These are phyloP conservation scores for Bryoerythrophyllum caledonicum DNA, from an alignment of 225 moss, liverwort and hornwort genomes.

Conservation along the genomic window DNA sequence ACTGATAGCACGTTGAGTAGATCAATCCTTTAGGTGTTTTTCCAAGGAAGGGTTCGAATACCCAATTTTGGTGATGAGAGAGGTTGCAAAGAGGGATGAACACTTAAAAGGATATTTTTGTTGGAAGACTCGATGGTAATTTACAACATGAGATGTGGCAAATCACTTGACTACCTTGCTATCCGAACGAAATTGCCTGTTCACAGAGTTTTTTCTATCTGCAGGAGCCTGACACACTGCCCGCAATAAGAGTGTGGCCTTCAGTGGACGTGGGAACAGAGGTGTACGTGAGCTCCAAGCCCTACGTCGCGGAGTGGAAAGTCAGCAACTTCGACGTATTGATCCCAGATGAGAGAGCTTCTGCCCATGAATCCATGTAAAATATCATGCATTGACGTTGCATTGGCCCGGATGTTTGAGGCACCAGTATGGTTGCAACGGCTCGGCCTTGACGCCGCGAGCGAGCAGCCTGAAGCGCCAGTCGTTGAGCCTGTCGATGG, in stretches of 20 bases:
- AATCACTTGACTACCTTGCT: not conserved
- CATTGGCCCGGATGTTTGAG: conserved; percentile 70
- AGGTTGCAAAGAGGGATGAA: too few species aligned
- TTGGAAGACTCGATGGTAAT: not conserved
- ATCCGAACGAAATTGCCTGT: too few species aligned
- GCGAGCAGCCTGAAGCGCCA: conserved; percentile 71
- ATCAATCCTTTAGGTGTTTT: too few species aligned
- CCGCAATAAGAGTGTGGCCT: conserved; percentile 75
- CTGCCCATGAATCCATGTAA: not conserved
- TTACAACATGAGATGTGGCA: not conserved
- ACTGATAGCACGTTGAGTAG: not conserved
- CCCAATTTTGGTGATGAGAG: not conserved
- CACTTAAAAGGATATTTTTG: too few species aligned
- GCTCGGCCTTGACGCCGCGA: conserved; percentile 70
- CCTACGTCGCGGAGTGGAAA: conserved; percentile 73
- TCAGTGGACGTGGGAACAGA: conserved; percentile 88
- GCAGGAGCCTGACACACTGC: conserved; percentile 76
- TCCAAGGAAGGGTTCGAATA: not conserved
- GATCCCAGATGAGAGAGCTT: conserved; percentile 17
- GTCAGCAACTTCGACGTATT: conserved; percentile 80
- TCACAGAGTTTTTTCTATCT: conserved; percentile 1
- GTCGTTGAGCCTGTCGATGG: conserved; percentile 65
- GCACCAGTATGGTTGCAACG: conserved; percentile 84
- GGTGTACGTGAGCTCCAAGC: conserved; percentile 52
- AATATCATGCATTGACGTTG: conserved; percentile 42